Percentiles rank a stretch among this genome's conserved stretches.
These are phyloP conservation scores for Adansonia gregorii DNA, from an alignment of 441 rosid genomes.

Conservation along the genomic window DNA sequence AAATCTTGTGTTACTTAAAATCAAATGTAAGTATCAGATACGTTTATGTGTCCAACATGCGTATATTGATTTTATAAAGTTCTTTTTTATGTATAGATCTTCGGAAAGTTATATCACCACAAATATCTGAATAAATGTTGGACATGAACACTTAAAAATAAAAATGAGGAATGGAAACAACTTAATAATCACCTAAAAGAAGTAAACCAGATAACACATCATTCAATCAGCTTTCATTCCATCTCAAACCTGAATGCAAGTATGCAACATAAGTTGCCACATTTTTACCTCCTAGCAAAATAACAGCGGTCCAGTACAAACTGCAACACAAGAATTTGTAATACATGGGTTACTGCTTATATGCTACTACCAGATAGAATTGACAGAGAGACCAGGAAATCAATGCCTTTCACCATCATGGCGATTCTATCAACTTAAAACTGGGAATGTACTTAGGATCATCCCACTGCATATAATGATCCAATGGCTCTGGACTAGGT, in stretches of 20 bases:
- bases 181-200: background rate
- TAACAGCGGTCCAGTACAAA: background rate
- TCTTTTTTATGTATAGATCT: too few relatives aligned
- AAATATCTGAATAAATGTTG: too few relatives aligned
- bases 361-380: background rate
- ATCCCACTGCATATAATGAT: slow-evolving; percentile 29
- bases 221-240: background rate
- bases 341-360: background rate
- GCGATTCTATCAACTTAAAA: slow-evolving; percentile 47
- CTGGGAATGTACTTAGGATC: slow-evolving; percentile 32
- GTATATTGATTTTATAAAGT: too few relatives aligned
- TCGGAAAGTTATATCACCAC: too few relatives aligned
- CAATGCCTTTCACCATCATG: slow-evolving; percentile 36
- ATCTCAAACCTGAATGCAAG: slow-evolving; percentile 13
- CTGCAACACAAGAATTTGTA: background rate
- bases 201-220: background rate
- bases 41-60: too few relatives aligned
- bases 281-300: background rate
- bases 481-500: slow-evolving; percentile 41
- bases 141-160: background rate
- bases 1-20: too few relatives aligned
- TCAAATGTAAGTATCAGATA: too few relatives aligned
- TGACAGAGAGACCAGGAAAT: background rate
- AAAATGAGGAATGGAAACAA: too few relatives aligned
- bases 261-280: slow-evolving; percentile 16